Conservation (phyloP, 495 filamentous ascomycete genomes). For the Evansstolkia leycettana region DNA sequence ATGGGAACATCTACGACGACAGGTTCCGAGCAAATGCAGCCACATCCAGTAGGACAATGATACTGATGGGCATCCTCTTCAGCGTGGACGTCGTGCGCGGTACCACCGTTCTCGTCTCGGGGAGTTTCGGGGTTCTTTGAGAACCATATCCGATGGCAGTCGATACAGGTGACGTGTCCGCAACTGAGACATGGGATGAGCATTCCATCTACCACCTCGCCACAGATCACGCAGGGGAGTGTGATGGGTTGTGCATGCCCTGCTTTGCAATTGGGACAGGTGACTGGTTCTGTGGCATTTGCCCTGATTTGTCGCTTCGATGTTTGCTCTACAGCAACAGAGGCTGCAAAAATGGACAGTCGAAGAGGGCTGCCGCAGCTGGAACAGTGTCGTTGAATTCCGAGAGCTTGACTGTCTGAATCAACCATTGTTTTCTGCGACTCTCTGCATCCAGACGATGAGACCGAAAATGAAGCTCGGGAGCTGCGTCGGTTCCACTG, state of each 20-base stretch:
- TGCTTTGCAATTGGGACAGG: slow-evolving; percentile 25
- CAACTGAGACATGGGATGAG: slow-evolving; percentile 39
- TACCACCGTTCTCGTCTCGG: slow-evolving; percentile 2
- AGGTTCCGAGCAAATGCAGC: slow-evolving; percentile 37
- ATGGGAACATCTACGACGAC: slow-evolving; percentile 17
- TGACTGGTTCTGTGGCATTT: slow-evolving; percentile 6
- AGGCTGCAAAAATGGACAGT: slow-evolving; percentile 26
- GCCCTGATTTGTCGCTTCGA: slow-evolving; percentile 13
- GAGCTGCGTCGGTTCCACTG: slow-evolving; percentile 14
- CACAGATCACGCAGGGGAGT: slow-evolving; percentile 35
- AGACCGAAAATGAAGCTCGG: slow-evolving; percentile 13
- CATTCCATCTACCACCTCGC: slow-evolving; percentile 34
- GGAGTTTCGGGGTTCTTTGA: slow-evolving; percentile 5
- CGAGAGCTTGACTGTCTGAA: slow-evolving; percentile 15
- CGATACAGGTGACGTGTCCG: slow-evolving; percentile 39
- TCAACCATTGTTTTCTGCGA: neutral
- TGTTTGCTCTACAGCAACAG: slow-evolving; percentile 8
- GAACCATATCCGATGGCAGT: slow-evolving; percentile 34
- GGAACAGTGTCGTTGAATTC: slow-evolving; percentile 33
- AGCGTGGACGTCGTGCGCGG: neutral
- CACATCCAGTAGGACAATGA: slow-evolving; percentile 36
- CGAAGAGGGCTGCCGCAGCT: slow-evolving; percentile 29
- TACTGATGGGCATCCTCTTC: slow-evolving; percentile 11
- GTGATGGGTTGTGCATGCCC: slow-evolving; percentile 26
- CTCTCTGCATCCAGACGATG: slow-evolving; percentile 4